Evolutionary conservation across 2,329 filamentous ascomycete genomes (phyloP).

Genomic region (Epichloe glyceriae): DNA sequence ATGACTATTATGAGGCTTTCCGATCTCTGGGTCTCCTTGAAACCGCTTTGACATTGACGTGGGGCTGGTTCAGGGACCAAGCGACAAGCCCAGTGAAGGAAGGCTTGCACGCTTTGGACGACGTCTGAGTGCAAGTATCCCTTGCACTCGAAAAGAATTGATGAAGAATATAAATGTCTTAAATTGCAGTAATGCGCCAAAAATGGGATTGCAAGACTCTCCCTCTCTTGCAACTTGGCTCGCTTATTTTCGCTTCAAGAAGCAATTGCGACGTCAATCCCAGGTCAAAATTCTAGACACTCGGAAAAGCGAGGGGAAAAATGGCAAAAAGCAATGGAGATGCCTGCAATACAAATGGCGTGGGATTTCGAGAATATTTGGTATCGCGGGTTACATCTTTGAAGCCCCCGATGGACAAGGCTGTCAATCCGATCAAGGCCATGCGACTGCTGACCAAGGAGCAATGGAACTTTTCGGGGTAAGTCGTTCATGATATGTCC

Average conservation of each 20-base stretch:
- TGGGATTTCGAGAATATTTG: background rate
- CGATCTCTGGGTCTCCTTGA: background rate
- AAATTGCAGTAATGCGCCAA: too few relatives aligned
- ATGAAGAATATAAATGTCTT: too few relatives aligned
- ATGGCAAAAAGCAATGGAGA: background rate
- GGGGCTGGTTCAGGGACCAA: background rate
- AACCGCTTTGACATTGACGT: background rate
- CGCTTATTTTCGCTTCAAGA: too few relatives aligned
- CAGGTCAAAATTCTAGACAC: background rate
- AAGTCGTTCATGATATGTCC: background rate
- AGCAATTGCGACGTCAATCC: too few relatives aligned
- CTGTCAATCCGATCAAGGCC: background rate
- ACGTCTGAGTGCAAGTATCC: background rate
- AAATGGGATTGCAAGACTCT: too few relatives aligned
- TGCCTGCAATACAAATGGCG: background rate
- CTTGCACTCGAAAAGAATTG: too few relatives aligned
- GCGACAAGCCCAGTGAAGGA: background rate
- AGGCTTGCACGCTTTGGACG: background rate
- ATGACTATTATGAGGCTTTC: background rate
- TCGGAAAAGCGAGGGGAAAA: background rate
- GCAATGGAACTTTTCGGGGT: slow-evolving; percentile 1
- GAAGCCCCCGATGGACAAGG: background rate
- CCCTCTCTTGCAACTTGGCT: too few relatives aligned
- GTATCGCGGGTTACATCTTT: background rate
- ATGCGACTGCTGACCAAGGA: background rate